Percentiles rank a stretch among this genome's conserved stretches.
Evolutionary conservation across 148 eudicot genomes (phyloP).

Genomic region (Fallopia convolvulus): DNA sequence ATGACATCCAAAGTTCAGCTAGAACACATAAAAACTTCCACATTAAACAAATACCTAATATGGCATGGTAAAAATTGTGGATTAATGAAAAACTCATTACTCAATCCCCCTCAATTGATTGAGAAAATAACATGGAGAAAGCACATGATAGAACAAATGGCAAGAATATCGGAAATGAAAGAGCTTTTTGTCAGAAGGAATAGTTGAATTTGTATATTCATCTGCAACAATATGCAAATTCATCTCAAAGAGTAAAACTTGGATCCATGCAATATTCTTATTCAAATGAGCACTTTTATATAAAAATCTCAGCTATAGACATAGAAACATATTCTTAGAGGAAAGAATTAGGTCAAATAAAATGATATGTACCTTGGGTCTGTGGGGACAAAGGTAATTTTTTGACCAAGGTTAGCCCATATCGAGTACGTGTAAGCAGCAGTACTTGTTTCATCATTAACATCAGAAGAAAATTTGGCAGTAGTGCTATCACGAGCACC

Average conservation of each 20-base stretch:
- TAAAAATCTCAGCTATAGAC: background rate
- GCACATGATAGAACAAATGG: background rate
- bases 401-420: constrained; percentile 81
- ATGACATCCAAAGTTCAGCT: background rate
- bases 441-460: constrained; percentile 34
- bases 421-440: constrained; percentile 60
- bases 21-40: background rate
- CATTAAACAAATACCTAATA: background rate
- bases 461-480: constrained; percentile 43
- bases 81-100: background rate
- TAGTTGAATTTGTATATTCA: background rate
- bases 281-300: background rate
- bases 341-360: background rate
- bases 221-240: constrained; percentile 6
- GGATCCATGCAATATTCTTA: background rate
- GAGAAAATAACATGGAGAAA: background rate
- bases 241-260: background rate
- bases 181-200: background rate
- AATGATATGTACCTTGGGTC: constrained; percentile 51
- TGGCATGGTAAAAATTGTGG: background rate
- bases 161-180: background rate
- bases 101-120: background rate
- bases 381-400: constrained; percentile 55
- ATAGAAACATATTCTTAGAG: background rate
- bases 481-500: constrained; percentile 30